Evolutionary conservation across 2,329 filamentous ascomycete genomes (phyloP), one percentile per base, ranked within the genome.

Genomic region (Falciphora oryzae): DNA sequence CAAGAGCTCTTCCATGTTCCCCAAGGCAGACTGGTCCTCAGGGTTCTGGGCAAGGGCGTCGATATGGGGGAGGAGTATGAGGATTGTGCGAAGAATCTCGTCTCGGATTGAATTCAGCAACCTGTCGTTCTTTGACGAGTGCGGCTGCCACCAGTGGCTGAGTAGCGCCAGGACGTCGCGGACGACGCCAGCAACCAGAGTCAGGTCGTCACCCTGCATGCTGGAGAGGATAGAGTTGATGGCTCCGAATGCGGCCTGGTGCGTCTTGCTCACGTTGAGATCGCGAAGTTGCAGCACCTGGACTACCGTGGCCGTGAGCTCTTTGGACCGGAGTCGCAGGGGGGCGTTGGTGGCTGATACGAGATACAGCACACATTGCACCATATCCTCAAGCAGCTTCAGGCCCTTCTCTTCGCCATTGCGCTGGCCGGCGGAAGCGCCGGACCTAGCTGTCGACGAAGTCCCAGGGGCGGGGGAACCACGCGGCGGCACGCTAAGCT

Each of bases 111-210:
- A 81, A 67, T 83, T 86, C 67, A 86, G 65, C 61, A 70, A 67
- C 81, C 70, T 85, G 81, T 70, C 85, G 83, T 68, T 87, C 82
- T 69, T 87, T 82, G 18, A 84, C 82, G 31, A 83, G 76, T 59
- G 91, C n/a, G 85, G 83, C 68, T 87, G 81, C 93, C 94, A 99
- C 77, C 92, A 86, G 62, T 85, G 83, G 64, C 84, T 85, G 68
- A 97, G 86, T 59, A 93, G 75, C 1, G 91, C 89, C 29, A 97
- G 72, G 10, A 93, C 73, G 8, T 85, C 81, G 64, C 80, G 78
- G 22, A 89, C 81, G 53, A 89, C 77, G 44, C 79, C 80, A 68
- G 83, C 84, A 3, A 89, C 85, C 63, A 92, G 80, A 0, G 80
- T 75, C 18, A 88, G 81, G 66, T 91, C 84, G 71, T 97, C 90